A percentile compares a stretch with the other conserved stretches of the same genome.
Conservation (phyloP, 2,329 filamentous ascomycete genomes). For the Aspergillus transmontanensis region DNA sequence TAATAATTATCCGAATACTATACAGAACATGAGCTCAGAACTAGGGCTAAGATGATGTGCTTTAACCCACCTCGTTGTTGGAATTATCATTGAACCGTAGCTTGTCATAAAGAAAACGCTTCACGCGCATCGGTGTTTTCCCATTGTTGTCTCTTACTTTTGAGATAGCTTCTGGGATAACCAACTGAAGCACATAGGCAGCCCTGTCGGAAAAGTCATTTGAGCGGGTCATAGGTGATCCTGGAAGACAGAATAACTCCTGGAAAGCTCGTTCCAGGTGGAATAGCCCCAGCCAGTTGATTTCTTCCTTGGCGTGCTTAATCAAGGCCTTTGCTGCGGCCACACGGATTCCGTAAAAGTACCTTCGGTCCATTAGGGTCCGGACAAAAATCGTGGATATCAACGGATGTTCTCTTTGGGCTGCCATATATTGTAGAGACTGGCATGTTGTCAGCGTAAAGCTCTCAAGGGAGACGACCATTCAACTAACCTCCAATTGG, state of each 20-base stretch:
- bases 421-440: constrained; percentile 73
- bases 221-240: constrained; percentile 75
- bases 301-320: constrained; percentile 70
- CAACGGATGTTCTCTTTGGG: constrained; percentile 71
- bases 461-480: not conserved
- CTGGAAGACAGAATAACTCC: constrained; percentile 82
- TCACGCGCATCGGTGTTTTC: constrained; percentile 75
- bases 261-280: constrained; percentile 86
- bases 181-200: constrained; percentile 80
- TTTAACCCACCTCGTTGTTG: constrained; percentile 63
- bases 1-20: constrained; percentile 87
- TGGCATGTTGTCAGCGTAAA: constrained; percentile 24
- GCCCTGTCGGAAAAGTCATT: constrained; percentile 91
- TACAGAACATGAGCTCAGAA: constrained; percentile 7
- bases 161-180: constrained; percentile 79
- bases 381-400: constrained; percentile 86
- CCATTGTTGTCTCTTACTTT: constrained; percentile 74
- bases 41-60: not conserved
- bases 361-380: constrained; percentile 86
- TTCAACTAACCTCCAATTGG: constrained; percentile 58
- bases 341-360: constrained; percentile 89
- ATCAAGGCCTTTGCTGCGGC: constrained; percentile 80
- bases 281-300: constrained; percentile 75
- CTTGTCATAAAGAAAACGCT: constrained; percentile 84
- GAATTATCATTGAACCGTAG: constrained; percentile 93